These are phyloP conservation scores for Aspergillus novofumigatus DNA, from an alignment of 2,329 filamentous ascomycete species.

Conservation along the genomic window DNA sequence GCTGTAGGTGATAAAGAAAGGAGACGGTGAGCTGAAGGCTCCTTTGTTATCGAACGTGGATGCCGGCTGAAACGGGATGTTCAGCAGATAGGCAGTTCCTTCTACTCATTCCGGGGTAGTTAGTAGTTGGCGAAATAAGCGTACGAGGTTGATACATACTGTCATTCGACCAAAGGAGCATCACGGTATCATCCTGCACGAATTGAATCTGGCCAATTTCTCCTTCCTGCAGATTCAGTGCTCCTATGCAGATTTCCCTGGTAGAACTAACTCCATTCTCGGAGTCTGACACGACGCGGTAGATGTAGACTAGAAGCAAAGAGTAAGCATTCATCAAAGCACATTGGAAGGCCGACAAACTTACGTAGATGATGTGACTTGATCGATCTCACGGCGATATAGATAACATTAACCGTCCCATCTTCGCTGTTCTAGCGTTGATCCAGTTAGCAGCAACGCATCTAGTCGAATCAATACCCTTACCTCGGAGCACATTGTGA, in stretches of 20 bases:
- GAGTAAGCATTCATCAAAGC: constrained; percentile 8
- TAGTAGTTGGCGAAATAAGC: not conserved
- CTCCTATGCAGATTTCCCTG: constrained; percentile 27
- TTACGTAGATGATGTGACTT: constrained; percentile 32
- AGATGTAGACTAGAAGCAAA: constrained; percentile 52
- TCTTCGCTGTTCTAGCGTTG: constrained; percentile 20
- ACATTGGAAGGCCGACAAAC: constrained; percentile 3
- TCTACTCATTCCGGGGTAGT: constrained; percentile 9
- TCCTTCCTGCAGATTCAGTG: constrained; percentile 30
- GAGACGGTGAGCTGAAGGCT: constrained; percentile 5
- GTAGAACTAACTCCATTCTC: constrained; percentile 57
- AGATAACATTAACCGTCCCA: constrained; percentile 26
- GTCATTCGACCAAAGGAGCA: constrained; percentile 52
- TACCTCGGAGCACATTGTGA: constrained; percentile 55
- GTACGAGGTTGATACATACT: constrained; percentile 18
- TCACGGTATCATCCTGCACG: constrained; percentile 57
- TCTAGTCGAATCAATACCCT: not conserved
- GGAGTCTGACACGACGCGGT: constrained; percentile 51
- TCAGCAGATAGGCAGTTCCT: constrained; percentile 30
- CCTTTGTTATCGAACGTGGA: constrained; percentile 1
- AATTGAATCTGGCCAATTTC: constrained; percentile 61
- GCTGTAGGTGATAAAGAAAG: constrained; percentile 19
- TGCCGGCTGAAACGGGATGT: constrained; percentile 27
- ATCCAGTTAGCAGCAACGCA: constrained; percentile 3
- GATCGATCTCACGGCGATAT: constrained; percentile 30